Conservation (phyloP, 164 flowering plant genomes). For the Houttuynia cordata region DNA sequence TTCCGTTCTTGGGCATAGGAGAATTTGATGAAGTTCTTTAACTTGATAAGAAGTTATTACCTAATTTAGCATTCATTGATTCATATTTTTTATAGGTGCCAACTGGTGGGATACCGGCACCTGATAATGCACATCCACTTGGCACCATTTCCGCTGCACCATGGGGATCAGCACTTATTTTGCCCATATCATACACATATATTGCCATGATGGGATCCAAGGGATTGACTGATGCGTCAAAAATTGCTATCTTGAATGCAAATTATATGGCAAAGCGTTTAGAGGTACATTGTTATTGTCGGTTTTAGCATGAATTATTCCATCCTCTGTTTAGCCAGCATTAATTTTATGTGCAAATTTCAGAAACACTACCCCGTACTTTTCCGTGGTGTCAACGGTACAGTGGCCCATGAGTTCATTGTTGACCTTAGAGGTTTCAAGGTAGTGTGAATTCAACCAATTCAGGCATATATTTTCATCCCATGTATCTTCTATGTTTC, state of each 20-base stretch:
- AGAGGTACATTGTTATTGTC: constrained; percentile 48
- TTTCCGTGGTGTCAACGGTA: constrained; percentile 98
- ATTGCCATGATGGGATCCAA: constrained; percentile 97
- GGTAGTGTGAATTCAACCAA: constrained; percentile 27
- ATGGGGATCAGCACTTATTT: constrained; percentile 98
- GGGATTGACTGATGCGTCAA: constrained; percentile 96
- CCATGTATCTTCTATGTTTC: background rate
- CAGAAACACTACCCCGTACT: constrained; percentile 88
- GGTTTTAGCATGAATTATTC: background rate
- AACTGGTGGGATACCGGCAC: constrained; percentile 87
- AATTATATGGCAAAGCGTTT: constrained; percentile 98
- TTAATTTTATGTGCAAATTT: constrained; percentile 2
- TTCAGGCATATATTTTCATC: background rate
- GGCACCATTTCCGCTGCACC: constrained; percentile 97
- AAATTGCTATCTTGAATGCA: constrained; percentile 86
- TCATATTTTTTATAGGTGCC: constrained; percentile 42
- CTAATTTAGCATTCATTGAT: background rate
- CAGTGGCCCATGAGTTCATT: constrained; percentile 93
- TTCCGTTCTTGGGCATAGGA: background rate
- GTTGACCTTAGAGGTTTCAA: constrained; percentile 89
- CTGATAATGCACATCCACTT: constrained; percentile 61
- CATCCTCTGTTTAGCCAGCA: background rate
- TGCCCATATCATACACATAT: constrained; percentile 92
- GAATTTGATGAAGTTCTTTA: background rate
- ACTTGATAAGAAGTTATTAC: background rate